Percentiles rank a stretch among this genome's conserved stretches.
phyloP scores from a whole-genome alignment of 2,329 filamentous ascomycete genomes.

The Beauveria rudraprayagi region DNA sequence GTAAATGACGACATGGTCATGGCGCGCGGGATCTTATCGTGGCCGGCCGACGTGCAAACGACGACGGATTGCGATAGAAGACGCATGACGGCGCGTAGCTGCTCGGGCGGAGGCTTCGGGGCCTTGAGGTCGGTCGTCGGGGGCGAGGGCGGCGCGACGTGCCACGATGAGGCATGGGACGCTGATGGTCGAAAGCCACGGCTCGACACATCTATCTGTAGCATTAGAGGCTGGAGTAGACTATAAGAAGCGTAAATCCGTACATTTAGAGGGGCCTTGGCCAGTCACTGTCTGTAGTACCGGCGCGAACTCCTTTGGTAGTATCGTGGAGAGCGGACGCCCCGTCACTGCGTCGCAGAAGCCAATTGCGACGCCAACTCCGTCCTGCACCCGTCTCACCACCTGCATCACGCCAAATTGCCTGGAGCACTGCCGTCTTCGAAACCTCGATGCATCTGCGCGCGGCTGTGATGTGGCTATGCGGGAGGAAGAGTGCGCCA shows the following conservation, averaged over 20 bases:
- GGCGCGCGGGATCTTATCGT: constrained; percentile 30
- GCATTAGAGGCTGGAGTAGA: neutral
- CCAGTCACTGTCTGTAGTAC: constrained; percentile 2
- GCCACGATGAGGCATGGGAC: constrained; percentile 19
- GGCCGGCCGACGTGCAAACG: constrained; percentile 41
- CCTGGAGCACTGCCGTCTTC: neutral
- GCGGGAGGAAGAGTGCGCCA: neutral
- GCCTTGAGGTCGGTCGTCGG: constrained; percentile 29
- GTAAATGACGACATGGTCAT: constrained; percentile 56
- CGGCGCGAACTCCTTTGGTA: constrained; percentile 9
- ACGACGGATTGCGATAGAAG: constrained; percentile 46
- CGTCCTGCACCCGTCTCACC: constrained; percentile 7
- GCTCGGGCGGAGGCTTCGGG: constrained; percentile 31
- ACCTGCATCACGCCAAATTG: constrained; percentile 8
- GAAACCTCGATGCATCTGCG: neutral
- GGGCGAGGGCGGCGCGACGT: constrained; percentile 21
- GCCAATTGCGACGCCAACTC: constrained; percentile 9
- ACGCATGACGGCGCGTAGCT: constrained; percentile 46
- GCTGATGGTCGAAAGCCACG: constrained; percentile 7
- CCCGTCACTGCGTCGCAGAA: constrained; percentile 9
- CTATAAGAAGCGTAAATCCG: neutral
- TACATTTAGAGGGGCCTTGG: constrained; percentile 1
- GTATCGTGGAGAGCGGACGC: constrained; percentile 5
- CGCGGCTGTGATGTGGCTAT: neutral
- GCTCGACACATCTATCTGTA: neutral